These are phyloP conservation scores for Ophiostoma pallidulum DNA, from an alignment of 2,329 filamentous ascomycete species.

Conservation along the genomic window DNA sequence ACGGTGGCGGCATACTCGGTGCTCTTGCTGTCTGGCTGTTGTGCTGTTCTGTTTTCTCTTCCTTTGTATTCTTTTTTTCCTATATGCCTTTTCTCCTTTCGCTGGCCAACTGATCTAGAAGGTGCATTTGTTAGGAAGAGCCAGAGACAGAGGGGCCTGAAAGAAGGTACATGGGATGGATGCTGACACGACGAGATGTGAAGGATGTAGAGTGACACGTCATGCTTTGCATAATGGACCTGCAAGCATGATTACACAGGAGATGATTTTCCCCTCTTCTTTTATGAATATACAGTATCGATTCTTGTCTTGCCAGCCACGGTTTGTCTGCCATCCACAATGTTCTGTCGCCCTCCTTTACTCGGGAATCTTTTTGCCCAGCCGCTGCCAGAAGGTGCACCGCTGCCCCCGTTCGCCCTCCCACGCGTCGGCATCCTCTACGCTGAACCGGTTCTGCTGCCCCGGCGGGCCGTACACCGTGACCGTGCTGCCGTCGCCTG, in stretches of 20 bases:
- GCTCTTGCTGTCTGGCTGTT: not conserved
- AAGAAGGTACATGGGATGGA: no score
- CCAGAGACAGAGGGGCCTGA: no score
- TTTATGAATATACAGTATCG: no score
- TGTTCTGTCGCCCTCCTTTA: not conserved
- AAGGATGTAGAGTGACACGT: no score
- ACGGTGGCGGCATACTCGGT: no score
- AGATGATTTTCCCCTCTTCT: no score
- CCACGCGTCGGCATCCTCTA: constrained; percentile 33
- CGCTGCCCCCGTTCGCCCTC: constrained; percentile 32
- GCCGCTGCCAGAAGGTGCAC: constrained; percentile 31
- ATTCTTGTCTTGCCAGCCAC: not conserved
- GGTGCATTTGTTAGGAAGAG: no score
- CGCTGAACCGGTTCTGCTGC: constrained; percentile 25
- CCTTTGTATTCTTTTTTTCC: not conserved
- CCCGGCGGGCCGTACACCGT: constrained; percentile 20
- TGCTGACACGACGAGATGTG: no score
- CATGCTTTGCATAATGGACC: no score
- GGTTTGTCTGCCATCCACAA: not conserved
- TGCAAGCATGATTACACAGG: no score
- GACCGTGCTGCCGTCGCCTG: not conserved
- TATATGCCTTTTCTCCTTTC: not conserved
- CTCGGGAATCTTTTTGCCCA: not conserved
- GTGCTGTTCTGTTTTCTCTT: not conserved
- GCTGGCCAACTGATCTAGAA: no score